These are phyloP conservation scores for Ascochyta pisi DNA, from an alignment of 2,329 filamentous ascomycete species.

Conservation along the genomic window DNA sequence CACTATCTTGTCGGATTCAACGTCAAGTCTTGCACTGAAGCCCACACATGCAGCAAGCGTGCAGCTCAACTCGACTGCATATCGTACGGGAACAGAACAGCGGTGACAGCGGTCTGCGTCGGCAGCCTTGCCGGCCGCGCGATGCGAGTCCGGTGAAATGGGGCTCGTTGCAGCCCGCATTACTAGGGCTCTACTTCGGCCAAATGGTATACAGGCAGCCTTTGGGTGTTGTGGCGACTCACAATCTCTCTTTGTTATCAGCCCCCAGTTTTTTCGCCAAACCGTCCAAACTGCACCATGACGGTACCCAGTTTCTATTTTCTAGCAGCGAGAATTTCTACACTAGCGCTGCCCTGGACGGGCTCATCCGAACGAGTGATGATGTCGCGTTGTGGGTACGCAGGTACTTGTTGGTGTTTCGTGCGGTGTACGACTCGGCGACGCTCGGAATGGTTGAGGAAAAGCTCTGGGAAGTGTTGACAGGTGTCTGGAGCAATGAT, in stretches of 20 bases:
- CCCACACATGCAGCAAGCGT: constrained; percentile 3
- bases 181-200: constrained; percentile 24
- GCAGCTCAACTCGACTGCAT: neutral
- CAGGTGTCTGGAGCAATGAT: constrained; percentile 27
- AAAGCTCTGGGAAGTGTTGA: constrained; percentile 21
- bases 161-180: constrained; percentile 27
- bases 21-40: constrained; percentile 13
- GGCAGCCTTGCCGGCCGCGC: constrained; percentile 34
- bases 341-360: constrained; percentile 29
- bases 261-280: constrained; percentile 31
- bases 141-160: constrained; percentile 22
- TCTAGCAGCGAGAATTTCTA: constrained; percentile 33
- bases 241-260: constrained; percentile 27
- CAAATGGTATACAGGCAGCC: constrained; percentile 14
- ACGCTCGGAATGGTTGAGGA: constrained; percentile 32
- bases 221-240: constrained; percentile 34
- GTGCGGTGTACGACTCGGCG: constrained; percentile 28
- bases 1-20: constrained; percentile 12
- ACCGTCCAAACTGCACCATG: constrained; percentile 29
- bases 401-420: constrained; percentile 34
- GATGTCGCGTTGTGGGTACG: constrained; percentile 40
- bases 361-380: constrained; percentile 28
- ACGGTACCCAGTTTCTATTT: constrained; percentile 37
- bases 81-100: constrained; percentile 4
- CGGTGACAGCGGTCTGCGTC: constrained; percentile 26